Conservation (phyloP, 805 yeast genomes). For the Teunomyces stri region DNA sequence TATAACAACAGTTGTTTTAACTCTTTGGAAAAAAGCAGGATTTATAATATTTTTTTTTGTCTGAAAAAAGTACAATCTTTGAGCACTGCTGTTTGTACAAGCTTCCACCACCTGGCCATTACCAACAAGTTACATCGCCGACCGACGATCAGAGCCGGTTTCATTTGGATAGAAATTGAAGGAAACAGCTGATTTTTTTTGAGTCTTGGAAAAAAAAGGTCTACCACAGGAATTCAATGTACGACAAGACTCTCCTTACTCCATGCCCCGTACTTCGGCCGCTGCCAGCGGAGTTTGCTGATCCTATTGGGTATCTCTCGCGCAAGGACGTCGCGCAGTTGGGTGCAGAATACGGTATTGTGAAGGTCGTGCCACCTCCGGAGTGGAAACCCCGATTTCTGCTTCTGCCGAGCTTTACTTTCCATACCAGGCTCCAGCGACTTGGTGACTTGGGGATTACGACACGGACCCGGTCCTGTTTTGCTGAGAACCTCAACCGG, state of each 20-base stretch:
- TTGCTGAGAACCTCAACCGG: conserved; percentile 59
- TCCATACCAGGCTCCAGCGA: conserved; percentile 68
- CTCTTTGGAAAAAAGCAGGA: no score
- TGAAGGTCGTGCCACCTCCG: conserved; percentile 52
- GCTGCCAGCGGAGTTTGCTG: conserved; percentile 40
- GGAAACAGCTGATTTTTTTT: no score
- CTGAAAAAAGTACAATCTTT: background rate
- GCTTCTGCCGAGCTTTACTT: conserved; percentile 53
- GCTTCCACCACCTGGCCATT: no score
- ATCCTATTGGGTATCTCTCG: conserved; percentile 51
- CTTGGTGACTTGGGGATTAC: conserved; percentile 61
- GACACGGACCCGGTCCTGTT: conserved; percentile 62
- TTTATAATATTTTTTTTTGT: background rate
- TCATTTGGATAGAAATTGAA: no score
- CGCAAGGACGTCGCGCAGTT: conserved; percentile 35
- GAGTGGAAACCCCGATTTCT: conserved; percentile 58
- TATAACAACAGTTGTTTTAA: no score
- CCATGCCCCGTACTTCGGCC: conserved; percentile 53
- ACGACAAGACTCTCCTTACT: conserved; percentile 19
- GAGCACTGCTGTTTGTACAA: no score
- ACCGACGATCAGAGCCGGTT: background rate
- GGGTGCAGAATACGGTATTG: conserved; percentile 50
- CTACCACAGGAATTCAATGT: conserved; percentile 4
- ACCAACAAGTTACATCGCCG: background rate
- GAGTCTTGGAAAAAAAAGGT: no score